These are phyloP conservation scores for Erucastrum elatum DNA, from an alignment of 345 rosid genomes.

Conservation along the genomic window DNA sequence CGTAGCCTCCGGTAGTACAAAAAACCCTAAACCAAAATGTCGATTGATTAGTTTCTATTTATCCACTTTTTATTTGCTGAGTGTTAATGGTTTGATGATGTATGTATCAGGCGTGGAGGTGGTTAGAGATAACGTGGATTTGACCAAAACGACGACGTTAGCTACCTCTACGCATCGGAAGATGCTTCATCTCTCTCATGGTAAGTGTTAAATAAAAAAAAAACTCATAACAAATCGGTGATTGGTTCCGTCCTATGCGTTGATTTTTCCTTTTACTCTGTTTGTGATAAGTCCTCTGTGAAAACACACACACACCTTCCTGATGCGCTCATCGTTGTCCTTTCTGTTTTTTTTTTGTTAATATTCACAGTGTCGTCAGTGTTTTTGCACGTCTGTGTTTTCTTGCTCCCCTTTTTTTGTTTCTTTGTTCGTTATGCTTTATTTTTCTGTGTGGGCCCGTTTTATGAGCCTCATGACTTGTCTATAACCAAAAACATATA, in stretches of 20 bases:
- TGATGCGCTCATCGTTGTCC: constrained; percentile 36
- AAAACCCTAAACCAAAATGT: not conserved
- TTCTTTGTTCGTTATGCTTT: constrained; percentile 30
- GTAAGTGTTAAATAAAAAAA: constrained; percentile 18
- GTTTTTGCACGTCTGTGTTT: constrained; percentile 46
- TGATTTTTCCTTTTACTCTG: not conserved
- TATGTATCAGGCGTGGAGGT: constrained; percentile 22
- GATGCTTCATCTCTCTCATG: constrained; percentile 46
- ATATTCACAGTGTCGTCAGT: constrained; percentile 40
- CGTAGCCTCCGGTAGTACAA: not conserved
- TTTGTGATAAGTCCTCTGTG: constrained; percentile 21
- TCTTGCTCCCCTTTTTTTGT: constrained; percentile 36
- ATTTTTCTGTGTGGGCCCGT: constrained; percentile 23
- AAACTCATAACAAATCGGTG: constrained; percentile 16
- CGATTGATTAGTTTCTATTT: not conserved
- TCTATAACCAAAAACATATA: not conserved
- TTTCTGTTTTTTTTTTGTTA: not conserved
- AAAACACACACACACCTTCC: constrained; percentile 21
- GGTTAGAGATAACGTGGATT: constrained; percentile 1
- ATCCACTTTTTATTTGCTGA: not conserved
- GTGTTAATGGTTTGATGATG: not conserved
- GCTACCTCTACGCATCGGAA: constrained; percentile 47
- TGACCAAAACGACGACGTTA: constrained; percentile 17
- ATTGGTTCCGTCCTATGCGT: constrained; percentile 6
- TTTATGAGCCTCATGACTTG: not conserved